Conservation (phyloP, 345 rosid species). For the Pistacia integerrima region DNA sequence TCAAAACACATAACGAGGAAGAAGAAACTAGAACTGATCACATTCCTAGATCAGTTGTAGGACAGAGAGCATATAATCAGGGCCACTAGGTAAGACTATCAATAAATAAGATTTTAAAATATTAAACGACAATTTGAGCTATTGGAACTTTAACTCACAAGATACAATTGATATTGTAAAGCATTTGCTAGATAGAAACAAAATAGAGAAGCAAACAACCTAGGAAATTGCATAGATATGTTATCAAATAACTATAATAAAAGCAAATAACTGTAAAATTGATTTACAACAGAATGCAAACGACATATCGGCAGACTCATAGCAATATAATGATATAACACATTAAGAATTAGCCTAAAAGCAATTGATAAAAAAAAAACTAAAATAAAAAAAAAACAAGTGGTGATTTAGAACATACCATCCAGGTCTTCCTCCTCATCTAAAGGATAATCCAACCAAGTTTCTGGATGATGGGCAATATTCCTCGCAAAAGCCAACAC, state of each 20-base stretch:
- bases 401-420: conserved; percentile 43
- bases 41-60: not conserved
- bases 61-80: not conserved
- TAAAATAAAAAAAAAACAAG: not conserved
- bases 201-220: not conserved
- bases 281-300: not conserved
- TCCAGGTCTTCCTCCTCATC: conserved; percentile 82
- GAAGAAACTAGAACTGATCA: not conserved
- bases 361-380: not conserved
- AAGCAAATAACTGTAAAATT: too few species aligned
- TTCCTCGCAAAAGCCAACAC: conserved; percentile 84
- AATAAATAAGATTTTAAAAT: not conserved
- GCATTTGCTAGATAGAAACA: not conserved
- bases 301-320: not conserved
- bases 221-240: not conserved
- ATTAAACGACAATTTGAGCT: not conserved
- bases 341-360: not conserved
- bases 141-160: not conserved
- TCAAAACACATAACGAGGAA: not conserved
- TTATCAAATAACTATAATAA: not conserved
- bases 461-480: conserved; percentile 90
- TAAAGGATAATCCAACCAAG: conserved; percentile 94
- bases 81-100: not conserved
- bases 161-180: not conserved
- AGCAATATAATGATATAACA: not conserved